Evolutionary conservation across 169 alveolate genomes (phyloP).

Genomic region (Ichthyophthirius multifiliis): DNA sequence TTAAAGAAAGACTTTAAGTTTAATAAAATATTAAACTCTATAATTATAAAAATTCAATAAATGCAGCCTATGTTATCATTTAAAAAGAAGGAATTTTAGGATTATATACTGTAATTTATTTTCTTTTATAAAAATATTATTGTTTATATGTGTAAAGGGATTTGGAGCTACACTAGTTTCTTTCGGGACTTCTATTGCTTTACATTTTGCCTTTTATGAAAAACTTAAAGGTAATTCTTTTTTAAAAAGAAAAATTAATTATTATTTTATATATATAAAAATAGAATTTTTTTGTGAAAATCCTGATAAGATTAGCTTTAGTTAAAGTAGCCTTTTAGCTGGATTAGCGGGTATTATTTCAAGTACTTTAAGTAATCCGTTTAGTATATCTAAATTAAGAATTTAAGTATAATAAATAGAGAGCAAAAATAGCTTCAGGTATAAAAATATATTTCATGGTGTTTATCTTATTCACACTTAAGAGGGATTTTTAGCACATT

Average conservation of each 20-base stretch:
- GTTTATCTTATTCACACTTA: slow-evolving; percentile 32
- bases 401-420: slow-evolving; percentile 56
- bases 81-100: slow-evolving; percentile 65
- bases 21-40: slow-evolving; percentile 37
- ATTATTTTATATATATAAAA: too few species aligned
- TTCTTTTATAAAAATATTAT: background rate
- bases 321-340: too few species aligned
- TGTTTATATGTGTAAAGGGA: background rate
- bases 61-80: slow-evolving; percentile 50
- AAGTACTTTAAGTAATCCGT: slow-evolving; percentile 59
- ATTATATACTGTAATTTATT: slow-evolving; percentile 48
- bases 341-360: slow-evolving; percentile 59
- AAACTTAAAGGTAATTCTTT: slow-evolving; percentile 36
- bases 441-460: slow-evolving; percentile 64
- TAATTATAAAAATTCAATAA: slow-evolving; percentile 38
- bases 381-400: slow-evolving; percentile 64
- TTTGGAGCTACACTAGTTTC: slow-evolving; percentile 65
- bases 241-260: too few species aligned
- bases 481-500: slow-evolving; percentile 44
- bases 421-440: slow-evolving; percentile 48
- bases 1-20: slow-evolving; percentile 62
- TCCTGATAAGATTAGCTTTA: too few species aligned
- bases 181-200: slow-evolving; percentile 69
- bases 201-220: slow-evolving; percentile 60
- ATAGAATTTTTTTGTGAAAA: too few species aligned